Conservation (phyloP, 495 filamentous ascomycete species). For the Monascus purpureus region DNA sequence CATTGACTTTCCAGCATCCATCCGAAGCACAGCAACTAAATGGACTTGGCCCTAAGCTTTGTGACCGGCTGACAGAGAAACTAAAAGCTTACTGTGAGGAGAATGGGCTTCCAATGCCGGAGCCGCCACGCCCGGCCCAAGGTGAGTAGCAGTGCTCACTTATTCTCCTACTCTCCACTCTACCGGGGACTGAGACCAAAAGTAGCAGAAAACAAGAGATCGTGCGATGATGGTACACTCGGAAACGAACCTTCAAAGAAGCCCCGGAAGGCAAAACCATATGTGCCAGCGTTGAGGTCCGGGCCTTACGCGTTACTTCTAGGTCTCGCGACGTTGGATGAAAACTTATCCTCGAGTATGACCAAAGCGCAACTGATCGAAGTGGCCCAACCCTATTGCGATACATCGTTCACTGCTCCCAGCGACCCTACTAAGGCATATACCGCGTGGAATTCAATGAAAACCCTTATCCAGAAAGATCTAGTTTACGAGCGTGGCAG, state of each 20-base stretch:
- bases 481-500: slow-evolving; percentile 58
- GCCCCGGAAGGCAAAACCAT: slow-evolving; percentile 47
- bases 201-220: slow-evolving; percentile 23
- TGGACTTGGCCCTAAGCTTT: slow-evolving; percentile 59
- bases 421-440: slow-evolving; percentile 54
- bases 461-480: slow-evolving; percentile 59
- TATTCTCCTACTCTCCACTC: neutral
- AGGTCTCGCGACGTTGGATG: slow-evolving; percentile 46
- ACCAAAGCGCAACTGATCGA: slow-evolving; percentile 58
- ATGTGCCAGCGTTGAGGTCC: slow-evolving; percentile 57
- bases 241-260: slow-evolving; percentile 44
- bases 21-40: slow-evolving; percentile 58
- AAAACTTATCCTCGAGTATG: slow-evolving; percentile 40
- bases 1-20: slow-evolving; percentile 59
- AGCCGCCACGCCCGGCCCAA: slow-evolving; percentile 23
- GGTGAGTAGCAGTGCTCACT: slow-evolving; percentile 15
- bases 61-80: slow-evolving; percentile 54
- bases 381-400: slow-evolving; percentile 56
- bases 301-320: slow-evolving; percentile 64
- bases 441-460: slow-evolving; percentile 81
- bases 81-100: slow-evolving; percentile 50
- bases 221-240: slow-evolving; percentile 24
- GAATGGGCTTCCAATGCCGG: slow-evolving; percentile 59
- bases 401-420: slow-evolving; percentile 60
- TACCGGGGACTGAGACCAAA: neutral